Percentiles rank a stretch among this genome's conserved stretches.
Conservation (phyloP, 2,329 filamentous ascomycete species). For the Fusarium siculi region DNA sequence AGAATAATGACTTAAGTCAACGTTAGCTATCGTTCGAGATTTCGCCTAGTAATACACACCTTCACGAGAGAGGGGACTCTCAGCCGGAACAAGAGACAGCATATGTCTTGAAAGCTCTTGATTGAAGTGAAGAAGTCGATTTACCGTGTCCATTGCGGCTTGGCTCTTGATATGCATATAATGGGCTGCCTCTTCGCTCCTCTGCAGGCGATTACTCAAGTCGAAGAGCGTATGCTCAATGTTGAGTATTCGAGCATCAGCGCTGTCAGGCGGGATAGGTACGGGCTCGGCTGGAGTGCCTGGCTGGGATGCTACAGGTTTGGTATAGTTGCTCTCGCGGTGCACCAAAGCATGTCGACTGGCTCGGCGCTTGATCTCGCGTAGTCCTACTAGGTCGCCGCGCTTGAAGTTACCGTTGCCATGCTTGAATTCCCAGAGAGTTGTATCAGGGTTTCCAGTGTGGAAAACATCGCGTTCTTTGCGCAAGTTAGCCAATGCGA, state of each 20-base stretch:
- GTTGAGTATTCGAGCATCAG: conserved; percentile 77
- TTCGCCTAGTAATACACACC: conserved; percentile 63
- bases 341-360: conserved; percentile 94
- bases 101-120: conserved; percentile 84
- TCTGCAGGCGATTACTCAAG: conserved; percentile 77
- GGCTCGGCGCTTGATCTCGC: conserved; percentile 95
- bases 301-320: conserved; percentile 79
- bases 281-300: conserved; percentile 87
- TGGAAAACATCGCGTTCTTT: conserved; percentile 98
- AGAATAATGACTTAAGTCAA: conserved; percentile 60
- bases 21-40: conserved; percentile 23
- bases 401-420: conserved; percentile 97
- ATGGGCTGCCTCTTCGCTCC: conserved; percentile 85
- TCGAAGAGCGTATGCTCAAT: conserved; percentile 89
- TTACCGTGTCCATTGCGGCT: conserved; percentile 81
- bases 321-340: conserved; percentile 85
- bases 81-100: conserved; percentile 77
- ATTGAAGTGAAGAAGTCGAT: conserved; percentile 78
- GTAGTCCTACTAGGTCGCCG: conserved; percentile 87
- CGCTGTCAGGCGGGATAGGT: conserved; percentile 74
- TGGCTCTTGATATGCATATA: conserved; percentile 85
- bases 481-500: conserved; percentile 5
- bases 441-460: conserved; percentile 90
- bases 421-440: conserved; percentile 98
- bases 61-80: conserved; percentile 83